Percentiles rank a stretch among this genome's conserved stretches.
Evolutionary conservation across 2,329 filamentous ascomycete genomes (phyloP).

Genomic region (Fusarium abutilonis): DNA sequence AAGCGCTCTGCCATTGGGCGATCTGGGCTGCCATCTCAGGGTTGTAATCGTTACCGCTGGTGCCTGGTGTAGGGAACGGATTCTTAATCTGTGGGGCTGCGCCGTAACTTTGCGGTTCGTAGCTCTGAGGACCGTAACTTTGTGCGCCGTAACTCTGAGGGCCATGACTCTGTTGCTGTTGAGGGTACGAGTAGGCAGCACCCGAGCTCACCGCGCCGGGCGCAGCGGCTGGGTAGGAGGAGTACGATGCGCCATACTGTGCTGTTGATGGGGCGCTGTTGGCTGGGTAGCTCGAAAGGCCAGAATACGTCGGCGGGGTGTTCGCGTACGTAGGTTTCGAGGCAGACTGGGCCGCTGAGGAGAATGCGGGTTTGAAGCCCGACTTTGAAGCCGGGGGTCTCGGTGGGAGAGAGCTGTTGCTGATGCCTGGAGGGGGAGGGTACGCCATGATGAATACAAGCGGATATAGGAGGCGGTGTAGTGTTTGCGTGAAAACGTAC

Average conservation of each 20-base stretch:
- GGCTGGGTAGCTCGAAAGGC: conserved; percentile 50
- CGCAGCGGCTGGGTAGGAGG: conserved; percentile 49
- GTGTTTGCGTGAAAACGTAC: conserved; percentile 56
- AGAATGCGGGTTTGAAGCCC: conserved; percentile 63
- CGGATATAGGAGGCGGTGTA: conserved; percentile 38
- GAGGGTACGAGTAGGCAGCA: conserved; percentile 43
- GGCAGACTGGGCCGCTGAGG: conserved; percentile 49
- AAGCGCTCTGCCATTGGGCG: conserved; percentile 94
- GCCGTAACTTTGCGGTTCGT: conserved; percentile 52
- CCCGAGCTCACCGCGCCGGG: conserved; percentile 44
- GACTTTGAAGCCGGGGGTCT: conserved; percentile 72
- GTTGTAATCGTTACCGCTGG: conserved; percentile 62
- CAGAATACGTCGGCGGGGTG: conserved; percentile 43
- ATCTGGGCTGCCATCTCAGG: conserved; percentile 91
- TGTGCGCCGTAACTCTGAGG: conserved; percentile 52
- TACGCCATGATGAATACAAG: conserved; percentile 81
- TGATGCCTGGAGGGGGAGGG: conserved; percentile 81
- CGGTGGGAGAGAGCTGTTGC: conserved; percentile 69
- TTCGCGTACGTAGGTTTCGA: conserved; percentile 53
- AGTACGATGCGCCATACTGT: conserved; percentile 59
- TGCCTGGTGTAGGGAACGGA: conserved; percentile 76
- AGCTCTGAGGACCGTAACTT: conserved; percentile 40
- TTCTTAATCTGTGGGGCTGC: conserved; percentile 77
- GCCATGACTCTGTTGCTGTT: conserved; percentile 36
- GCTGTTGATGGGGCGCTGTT: conserved; percentile 47